Evolutionary conservation across 148 eudicot species (phyloP), one percentile per base, ranked within the genome.

Genomic region (Rhododendron kiyosumense): DNA sequence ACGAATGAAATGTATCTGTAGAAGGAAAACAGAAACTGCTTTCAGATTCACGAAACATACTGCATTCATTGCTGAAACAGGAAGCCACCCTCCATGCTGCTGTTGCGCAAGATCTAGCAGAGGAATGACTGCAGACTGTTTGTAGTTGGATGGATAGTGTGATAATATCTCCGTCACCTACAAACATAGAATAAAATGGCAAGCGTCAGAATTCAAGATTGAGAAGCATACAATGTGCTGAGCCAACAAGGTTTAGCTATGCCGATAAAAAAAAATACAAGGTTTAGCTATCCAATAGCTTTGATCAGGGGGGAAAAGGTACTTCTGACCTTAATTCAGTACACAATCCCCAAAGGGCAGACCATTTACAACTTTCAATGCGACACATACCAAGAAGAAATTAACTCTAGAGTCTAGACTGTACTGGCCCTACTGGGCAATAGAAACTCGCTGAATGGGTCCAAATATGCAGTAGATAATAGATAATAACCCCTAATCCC

Each of bases 61-160:
- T 91, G 94, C 98, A 88, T 97, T 94, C 98, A 97, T 97, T 57
- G 99, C 98, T 82, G 99, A 97, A 89, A 97, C 99, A 87, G 99
- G 92, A 85, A 97, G 98, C 99, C 99, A 97, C 20, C 99, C 99
- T 85, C 98, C 98, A 89, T 97, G 94, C 84, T 95, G 98, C 85
- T 97, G 98, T 89, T 97, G 99, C 34, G 98, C 99, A 88, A 97
- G 95, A 92, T 97, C 99, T 76, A 97, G 91, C 92, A 97, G 86
- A 57, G 98, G 99, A 87, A 97, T 97, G 84, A 95, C 98, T 38
- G 99, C 99, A 78, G 99, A 97, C 88, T 95, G 98, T 94, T 97
- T 97, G 89, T 97, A 97, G 91, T 97, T 97, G 63, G 98, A 93
- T 63, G 99, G 99, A 83, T 95, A 97, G 89, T 92, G 92, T 81